A percentile compares a stretch with the other conserved stretches of the same genome.
Evolutionary conservation across 1,284 basidiomycete genomes (phyloP).

Genomic region (Lentinus polychrous): DNA sequence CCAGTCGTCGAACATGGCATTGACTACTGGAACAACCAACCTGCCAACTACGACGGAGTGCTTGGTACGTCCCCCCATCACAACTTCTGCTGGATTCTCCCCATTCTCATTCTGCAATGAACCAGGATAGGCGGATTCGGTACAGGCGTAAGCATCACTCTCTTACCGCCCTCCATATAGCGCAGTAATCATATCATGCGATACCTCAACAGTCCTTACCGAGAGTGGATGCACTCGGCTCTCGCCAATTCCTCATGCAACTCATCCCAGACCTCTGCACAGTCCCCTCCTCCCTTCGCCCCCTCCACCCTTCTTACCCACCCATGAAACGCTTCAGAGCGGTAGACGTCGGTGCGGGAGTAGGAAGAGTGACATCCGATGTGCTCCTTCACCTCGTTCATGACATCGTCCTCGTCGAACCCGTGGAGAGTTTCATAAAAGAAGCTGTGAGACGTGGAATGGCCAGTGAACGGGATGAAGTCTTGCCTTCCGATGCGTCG

Average conservation of each 20-base stretch:
- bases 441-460: constrained; percentile 56
- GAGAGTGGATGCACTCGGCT: constrained; percentile 81
- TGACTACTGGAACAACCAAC: constrained; percentile 70
- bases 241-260: constrained; percentile 78
- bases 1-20: constrained; percentile 61
- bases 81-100: background rate
- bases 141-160: constrained; percentile 45
- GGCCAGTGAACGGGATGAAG: constrained; percentile 24
- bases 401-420: constrained; percentile 85
- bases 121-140: constrained; percentile 55
- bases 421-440: constrained; percentile 70
- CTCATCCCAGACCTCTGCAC: constrained; percentile 73
- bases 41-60: constrained; percentile 70
- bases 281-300: constrained; percentile 60
- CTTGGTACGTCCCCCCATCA: constrained; percentile 31
- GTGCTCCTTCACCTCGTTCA: constrained; percentile 81
- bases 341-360: constrained; percentile 86
- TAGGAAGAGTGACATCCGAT: constrained; percentile 84
- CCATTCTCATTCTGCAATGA: constrained; percentile 14
- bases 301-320: constrained; percentile 17
- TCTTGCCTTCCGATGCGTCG: constrained; percentile 8
- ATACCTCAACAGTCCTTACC: constrained; percentile 65
- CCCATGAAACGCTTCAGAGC: constrained; percentile 51
- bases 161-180: background rate
- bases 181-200: constrained; percentile 7